Evolutionary conservation across 257 asterid genomes (phyloP).

Genomic region (Primulina tabacum): DNA sequence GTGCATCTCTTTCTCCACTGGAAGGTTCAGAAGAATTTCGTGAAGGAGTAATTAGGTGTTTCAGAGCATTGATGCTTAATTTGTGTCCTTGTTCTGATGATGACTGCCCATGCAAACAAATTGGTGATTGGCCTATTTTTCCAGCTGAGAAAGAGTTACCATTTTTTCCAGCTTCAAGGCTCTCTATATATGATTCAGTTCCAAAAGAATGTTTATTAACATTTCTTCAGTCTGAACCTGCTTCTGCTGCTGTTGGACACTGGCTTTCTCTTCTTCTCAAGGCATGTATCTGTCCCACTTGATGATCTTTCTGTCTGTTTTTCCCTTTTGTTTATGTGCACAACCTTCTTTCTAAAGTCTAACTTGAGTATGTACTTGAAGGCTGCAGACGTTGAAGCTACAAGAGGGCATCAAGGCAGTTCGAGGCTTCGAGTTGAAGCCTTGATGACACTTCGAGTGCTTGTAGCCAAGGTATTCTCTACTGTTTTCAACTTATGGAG

Average conservation of each 20-base stretch:
- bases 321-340: background rate
- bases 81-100: constrained; percentile 59
- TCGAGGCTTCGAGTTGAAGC: constrained; percentile 84
- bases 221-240: constrained; percentile 88
- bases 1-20: constrained; percentile 72
- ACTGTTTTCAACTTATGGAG: constrained; percentile 19
- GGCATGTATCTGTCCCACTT: constrained; percentile 44
- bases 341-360: constrained; percentile 24
- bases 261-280: constrained; percentile 96
- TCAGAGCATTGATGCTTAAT: constrained; percentile 67
- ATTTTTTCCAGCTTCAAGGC: constrained; percentile 26
- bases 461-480: constrained; percentile 72
- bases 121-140: constrained; percentile 43
- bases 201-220: constrained; percentile 61
- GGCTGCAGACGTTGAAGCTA: constrained; percentile 91
- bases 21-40: constrained; percentile 98
- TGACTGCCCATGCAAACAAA: constrained; percentile 69
- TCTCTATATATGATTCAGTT: constrained; percentile 28
- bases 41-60: constrained; percentile 79
- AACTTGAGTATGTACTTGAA: constrained; percentile 44
- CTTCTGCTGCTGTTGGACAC: constrained; percentile 92
- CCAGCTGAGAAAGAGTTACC: constrained; percentile 36
- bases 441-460: constrained; percentile 67
- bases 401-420: constrained; percentile 87
- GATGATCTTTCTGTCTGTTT: constrained; percentile 12